Evolutionary conservation across 2,329 filamentous ascomycete species (phyloP).

Genomic region (Thielaviopsis punctulata): DNA sequence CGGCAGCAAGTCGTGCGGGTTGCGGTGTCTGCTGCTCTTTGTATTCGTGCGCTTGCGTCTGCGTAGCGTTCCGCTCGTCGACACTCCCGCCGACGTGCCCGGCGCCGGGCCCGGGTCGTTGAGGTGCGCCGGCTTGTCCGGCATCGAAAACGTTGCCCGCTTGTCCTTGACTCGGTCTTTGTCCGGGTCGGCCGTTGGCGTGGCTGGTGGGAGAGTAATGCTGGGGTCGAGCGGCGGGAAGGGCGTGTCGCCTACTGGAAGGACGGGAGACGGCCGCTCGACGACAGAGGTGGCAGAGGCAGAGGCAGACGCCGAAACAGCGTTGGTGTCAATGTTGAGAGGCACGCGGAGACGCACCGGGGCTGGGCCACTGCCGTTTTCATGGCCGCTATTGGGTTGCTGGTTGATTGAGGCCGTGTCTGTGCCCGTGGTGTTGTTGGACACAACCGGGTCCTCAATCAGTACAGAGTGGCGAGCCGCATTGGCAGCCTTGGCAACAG

Average conservation of each 20-base stretch:
- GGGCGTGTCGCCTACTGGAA: constrained; percentile 25
- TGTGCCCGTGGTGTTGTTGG: background rate
- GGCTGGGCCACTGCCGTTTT: background rate
- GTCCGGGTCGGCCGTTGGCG: constrained; percentile 2
- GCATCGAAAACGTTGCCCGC: constrained; percentile 38
- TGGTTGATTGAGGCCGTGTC: background rate
- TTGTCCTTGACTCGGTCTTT: constrained; percentile 22
- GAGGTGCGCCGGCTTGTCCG: constrained; percentile 29
- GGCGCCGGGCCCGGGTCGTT: background rate
- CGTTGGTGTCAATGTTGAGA: constrained; percentile 16
- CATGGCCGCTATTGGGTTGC: background rate
- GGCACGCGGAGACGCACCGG: constrained; percentile 4
- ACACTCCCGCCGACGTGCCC: background rate
- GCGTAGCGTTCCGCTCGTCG: constrained; percentile 30
- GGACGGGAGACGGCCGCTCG: constrained; percentile 26
- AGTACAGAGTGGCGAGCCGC: constrained; percentile 17
- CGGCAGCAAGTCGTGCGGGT: constrained; percentile 60
- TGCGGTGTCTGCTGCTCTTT: constrained; percentile 46
- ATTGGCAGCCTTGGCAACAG: constrained; percentile 15
- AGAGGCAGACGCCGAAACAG: constrained; percentile 12
- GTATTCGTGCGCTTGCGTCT: constrained; percentile 53
- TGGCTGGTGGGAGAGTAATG: constrained; percentile 10
- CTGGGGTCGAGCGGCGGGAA: constrained; percentile 31
- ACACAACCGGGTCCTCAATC: background rate
- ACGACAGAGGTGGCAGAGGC: background rate